Evolutionary conservation across 2,329 filamentous ascomycete genomes (phyloP).

Genomic region (Keithomyces neogunnii): DNA sequence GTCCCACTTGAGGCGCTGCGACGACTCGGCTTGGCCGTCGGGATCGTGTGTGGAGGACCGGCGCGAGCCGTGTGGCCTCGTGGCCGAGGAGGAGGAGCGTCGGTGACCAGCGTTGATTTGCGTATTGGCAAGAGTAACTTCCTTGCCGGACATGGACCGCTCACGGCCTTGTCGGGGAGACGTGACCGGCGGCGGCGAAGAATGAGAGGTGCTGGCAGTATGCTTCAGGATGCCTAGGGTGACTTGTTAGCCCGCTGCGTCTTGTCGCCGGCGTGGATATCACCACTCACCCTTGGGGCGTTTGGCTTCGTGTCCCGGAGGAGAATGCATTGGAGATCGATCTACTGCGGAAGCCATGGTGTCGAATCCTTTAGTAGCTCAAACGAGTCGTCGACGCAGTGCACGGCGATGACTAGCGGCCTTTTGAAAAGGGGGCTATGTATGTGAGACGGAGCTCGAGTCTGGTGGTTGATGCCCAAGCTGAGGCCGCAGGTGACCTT

Average conservation of each 20-base stretch:
- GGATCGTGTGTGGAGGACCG: slow-evolving; percentile 54
- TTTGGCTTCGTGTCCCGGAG: slow-evolving; percentile 26
- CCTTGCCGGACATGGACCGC: slow-evolving; percentile 58
- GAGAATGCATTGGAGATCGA: slow-evolving; percentile 30
- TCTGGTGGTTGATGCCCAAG: neutral
- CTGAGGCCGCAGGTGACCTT: neutral
- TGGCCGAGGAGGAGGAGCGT: slow-evolving; percentile 69
- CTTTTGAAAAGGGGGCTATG: neutral
- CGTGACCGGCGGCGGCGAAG: slow-evolving; percentile 42
- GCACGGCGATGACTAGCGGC: neutral
- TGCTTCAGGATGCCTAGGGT: slow-evolving; percentile 85
- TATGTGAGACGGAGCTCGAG: neutral
- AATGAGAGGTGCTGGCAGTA: slow-evolving; percentile 46
- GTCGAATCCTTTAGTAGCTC: neutral
- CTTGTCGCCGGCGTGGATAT: neutral
- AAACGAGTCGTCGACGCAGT: neutral
- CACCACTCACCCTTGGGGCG: neutral
- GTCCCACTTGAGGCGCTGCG: slow-evolving; percentile 89
- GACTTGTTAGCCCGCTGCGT: neutral
- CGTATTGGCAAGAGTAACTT: slow-evolving; percentile 89
- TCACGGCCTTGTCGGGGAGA: slow-evolving; percentile 27
- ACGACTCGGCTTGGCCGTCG: slow-evolving; percentile 39
- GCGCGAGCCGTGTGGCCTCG: slow-evolving; percentile 56
- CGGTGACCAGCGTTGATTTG: slow-evolving; percentile 87
- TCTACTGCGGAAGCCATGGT: slow-evolving; percentile 33